phyloP scores from a whole-genome alignment of 2,329 filamentous ascomycete genomes.

The Alternaria gansuensis region DNA sequence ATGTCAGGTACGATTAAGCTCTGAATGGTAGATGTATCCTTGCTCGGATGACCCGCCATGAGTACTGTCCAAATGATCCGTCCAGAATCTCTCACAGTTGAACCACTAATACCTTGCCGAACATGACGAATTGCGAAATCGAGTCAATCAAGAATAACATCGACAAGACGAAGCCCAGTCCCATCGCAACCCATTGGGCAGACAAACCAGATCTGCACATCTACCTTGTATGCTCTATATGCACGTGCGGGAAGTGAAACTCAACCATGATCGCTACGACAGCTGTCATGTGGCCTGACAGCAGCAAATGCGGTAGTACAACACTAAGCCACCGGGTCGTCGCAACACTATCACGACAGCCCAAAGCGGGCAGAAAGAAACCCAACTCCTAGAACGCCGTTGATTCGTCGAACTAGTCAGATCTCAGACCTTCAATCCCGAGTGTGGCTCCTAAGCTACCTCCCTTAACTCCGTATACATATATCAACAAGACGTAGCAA shows the following conservation, averaged over 20 bases:
- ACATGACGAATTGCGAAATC: neutral
- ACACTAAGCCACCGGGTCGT: slow-evolving; percentile 3
- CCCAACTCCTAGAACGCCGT: neutral
- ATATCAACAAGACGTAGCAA: slow-evolving; percentile 6
- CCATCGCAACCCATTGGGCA: neutral
- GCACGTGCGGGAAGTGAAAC: neutral
- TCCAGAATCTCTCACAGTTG: neutral
- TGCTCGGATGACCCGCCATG: neutral
- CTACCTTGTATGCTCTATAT: neutral
- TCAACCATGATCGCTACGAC: neutral
- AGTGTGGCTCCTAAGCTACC: slow-evolving; percentile 5
- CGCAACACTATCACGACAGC: neutral
- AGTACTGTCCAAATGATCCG: neutral
- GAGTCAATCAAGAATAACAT: neutral
- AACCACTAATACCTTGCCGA: neutral
- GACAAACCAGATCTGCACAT: neutral
- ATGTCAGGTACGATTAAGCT: neutral
- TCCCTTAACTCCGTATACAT: slow-evolving; percentile 1
- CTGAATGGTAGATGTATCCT: neutral
- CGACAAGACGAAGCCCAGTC: neutral
- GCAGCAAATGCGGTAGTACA: slow-evolving; percentile 2
- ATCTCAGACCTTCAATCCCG: slow-evolving; percentile 1
- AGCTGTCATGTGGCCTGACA: slow-evolving; percentile 8
- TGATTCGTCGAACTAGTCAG: slow-evolving; percentile 1
- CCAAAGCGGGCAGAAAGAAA: neutral